Evolutionary conservation across 2,329 filamentous ascomycete species (phyloP).

Genomic region (Thelonectria discophora): DNA sequence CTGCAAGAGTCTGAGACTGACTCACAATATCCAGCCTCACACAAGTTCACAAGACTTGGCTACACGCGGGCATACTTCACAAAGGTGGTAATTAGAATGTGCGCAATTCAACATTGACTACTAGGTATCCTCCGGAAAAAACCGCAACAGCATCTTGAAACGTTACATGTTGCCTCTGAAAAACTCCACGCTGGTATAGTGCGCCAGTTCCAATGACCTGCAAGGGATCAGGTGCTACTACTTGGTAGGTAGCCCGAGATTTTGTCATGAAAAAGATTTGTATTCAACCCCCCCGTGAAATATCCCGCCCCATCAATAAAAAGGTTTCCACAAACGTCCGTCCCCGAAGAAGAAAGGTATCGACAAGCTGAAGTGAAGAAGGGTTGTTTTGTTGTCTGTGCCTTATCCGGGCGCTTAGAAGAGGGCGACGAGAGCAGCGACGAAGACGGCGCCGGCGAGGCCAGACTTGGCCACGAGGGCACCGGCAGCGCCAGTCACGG

Average conservation of each 20-base stretch:
- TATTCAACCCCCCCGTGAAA: constrained; percentile 22
- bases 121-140: constrained; percentile 30
- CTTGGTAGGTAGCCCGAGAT: constrained; percentile 27
- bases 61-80: too few species aligned
- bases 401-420: constrained; percentile 36
- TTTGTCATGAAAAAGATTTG: constrained; percentile 12
- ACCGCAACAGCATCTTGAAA: constrained; percentile 22
- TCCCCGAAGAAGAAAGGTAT: constrained; percentile 42
- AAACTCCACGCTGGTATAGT: constrained; percentile 40
- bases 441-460: constrained; percentile 51
- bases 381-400: constrained; percentile 15
- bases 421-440: constrained; percentile 52
- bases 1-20: background rate
- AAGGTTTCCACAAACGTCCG: constrained; percentile 42
- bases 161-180: constrained; percentile 33
- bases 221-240: constrained; percentile 35
- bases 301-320: constrained; percentile 26
- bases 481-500: constrained; percentile 45
- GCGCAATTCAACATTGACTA: constrained; percentile 32
- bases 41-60: background rate
- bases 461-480: constrained; percentile 52
- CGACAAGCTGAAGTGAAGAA: constrained; percentile 35
- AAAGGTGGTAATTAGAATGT: constrained; percentile 1
- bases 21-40: background rate
- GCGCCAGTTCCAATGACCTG: constrained; percentile 40